Evolutionary conservation across 2,329 filamentous ascomycete genomes (phyloP).

Genomic region (Pseudogymnoascus sp.): DNA sequence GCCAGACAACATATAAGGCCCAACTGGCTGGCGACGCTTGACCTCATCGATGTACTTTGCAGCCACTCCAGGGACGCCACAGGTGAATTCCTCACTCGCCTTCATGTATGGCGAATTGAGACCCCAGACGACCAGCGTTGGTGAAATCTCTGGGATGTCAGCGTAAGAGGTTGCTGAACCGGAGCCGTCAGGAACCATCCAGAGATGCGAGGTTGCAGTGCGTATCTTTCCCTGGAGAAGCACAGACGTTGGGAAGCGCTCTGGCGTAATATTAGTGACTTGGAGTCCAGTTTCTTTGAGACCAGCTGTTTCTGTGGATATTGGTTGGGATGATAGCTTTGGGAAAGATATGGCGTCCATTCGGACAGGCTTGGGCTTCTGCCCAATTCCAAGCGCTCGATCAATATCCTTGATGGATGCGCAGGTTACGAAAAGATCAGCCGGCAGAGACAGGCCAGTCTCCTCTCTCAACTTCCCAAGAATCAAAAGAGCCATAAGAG

Average conservation of each 20-base stretch:
- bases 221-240: slow-evolving; percentile 39
- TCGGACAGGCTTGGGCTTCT: slow-evolving; percentile 17
- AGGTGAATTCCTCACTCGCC: slow-evolving; percentile 55
- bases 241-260: slow-evolving; percentile 24
- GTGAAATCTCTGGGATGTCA: slow-evolving; percentile 29
- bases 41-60: slow-evolving; percentile 60
- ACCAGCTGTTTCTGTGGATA: slow-evolving; percentile 10
- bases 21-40: slow-evolving; percentile 58
- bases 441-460: slow-evolving; percentile 44
- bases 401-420: slow-evolving; percentile 58
- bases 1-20: slow-evolving; percentile 60
- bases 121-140: slow-evolving; percentile 43
- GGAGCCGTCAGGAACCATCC: slow-evolving; percentile 40
- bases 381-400: slow-evolving; percentile 47
- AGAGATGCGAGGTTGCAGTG: slow-evolving; percentile 36
- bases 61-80: slow-evolving; percentile 57
- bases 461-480: slow-evolving; percentile 46
- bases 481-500: slow-evolving; percentile 48
- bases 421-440: slow-evolving; percentile 53
- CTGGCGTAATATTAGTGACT: slow-evolving; percentile 35
- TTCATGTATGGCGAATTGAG: slow-evolving; percentile 67
- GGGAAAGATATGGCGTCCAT: slow-evolving; percentile 28
- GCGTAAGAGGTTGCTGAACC: slow-evolving; percentile 37
- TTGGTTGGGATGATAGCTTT: slow-evolving; percentile 8
- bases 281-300: slow-evolving; percentile 15